phyloP scores from a whole-genome alignment of 2,329 filamentous ascomycete species.

The Podosphaera aphanis region DNA sequence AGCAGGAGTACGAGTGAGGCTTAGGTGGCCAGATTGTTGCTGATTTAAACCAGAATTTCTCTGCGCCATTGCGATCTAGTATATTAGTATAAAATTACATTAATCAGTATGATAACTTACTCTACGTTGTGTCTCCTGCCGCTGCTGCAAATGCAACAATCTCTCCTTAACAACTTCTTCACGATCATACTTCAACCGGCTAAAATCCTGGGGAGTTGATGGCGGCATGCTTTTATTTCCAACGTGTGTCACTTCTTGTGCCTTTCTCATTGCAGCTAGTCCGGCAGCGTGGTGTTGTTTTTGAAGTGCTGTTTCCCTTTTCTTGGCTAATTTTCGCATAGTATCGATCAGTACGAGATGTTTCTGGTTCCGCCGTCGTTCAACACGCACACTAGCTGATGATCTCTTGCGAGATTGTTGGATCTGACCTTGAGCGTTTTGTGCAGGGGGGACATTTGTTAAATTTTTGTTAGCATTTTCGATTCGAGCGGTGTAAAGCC shows the following conservation, averaged over 20 bases:
- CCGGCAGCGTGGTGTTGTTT: slow-evolving; percentile 68
- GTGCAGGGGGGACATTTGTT: slow-evolving; percentile 15
- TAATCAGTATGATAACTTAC: slow-evolving; percentile 20
- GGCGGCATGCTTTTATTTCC: slow-evolving; percentile 23
- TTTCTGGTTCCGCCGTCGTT: slow-evolving; percentile 64
- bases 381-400: slow-evolving; percentile 63
- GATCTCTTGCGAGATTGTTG: slow-evolving; percentile 38
- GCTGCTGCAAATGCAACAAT: slow-evolving; percentile 23
- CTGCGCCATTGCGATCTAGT: slow-evolving; percentile 4
- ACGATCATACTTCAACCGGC: slow-evolving; percentile 65
- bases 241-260: slow-evolving; percentile 35
- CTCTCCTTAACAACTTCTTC: slow-evolving; percentile 45
- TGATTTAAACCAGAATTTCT: slow-evolving; percentile 7
- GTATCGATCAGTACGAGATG: slow-evolving; percentile 77
- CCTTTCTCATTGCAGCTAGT: slow-evolving; percentile 61
- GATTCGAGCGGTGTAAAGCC: slow-evolving; percentile 38
- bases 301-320: slow-evolving; percentile 61
- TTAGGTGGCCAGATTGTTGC: slow-evolving; percentile 8
- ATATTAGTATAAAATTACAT: slow-evolving; percentile 16
- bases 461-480: slow-evolving; percentile 32
- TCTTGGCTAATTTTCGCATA: slow-evolving; percentile 88
- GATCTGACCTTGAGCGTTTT: slow-evolving; percentile 21
- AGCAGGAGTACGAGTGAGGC: slow-evolving; percentile 5
- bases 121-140: slow-evolving; percentile 24
- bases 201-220: slow-evolving; percentile 70